phyloP scores from a whole-genome alignment of 1,139 yeast species.

The Saccharomyces hybrid region DNA sequence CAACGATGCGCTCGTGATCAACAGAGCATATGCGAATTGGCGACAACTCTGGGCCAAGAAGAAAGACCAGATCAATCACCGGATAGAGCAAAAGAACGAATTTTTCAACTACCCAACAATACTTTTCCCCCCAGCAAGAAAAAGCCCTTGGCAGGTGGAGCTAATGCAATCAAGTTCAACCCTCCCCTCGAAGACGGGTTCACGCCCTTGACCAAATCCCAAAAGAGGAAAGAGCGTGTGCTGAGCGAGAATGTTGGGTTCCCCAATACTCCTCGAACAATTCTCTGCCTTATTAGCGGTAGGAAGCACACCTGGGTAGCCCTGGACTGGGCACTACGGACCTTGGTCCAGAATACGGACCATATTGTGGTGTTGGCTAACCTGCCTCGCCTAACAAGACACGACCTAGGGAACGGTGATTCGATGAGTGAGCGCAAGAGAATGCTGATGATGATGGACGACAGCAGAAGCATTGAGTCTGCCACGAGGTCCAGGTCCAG shows the following conservation, averaged over 20 bases:
- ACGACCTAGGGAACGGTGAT: background rate
- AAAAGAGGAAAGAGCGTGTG: constrained; percentile 18
- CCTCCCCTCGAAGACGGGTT: constrained; percentile 12
- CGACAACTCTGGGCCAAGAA: constrained; percentile 17
- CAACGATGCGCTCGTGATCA: constrained; percentile 27
- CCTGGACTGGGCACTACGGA: constrained; percentile 55
- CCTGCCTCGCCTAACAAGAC: constrained; percentile 27
- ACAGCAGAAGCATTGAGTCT: constrained; percentile 3
- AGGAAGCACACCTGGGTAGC: constrained; percentile 76
- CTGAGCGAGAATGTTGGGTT: constrained; percentile 19
- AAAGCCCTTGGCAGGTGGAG: background rate
- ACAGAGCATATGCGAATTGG: constrained; percentile 22
- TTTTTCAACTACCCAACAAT: constrained; percentile 20
- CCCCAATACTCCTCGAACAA: constrained; percentile 40
- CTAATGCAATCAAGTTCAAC: background rate
- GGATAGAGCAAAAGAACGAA: constrained; percentile 9
- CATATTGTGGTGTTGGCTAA: constrained; percentile 49
- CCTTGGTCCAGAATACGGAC: constrained; percentile 54
- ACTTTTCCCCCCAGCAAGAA: constrained; percentile 13
- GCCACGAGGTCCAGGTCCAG: constrained; percentile 12
- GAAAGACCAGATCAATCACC: constrained; percentile 14
- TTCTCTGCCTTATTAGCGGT: constrained; percentile 61
- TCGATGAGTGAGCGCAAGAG: background rate
- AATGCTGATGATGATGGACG: constrained; percentile 1
- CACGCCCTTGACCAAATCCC: constrained; percentile 18